These are phyloP conservation scores for Russula ochroleuca DNA, from an alignment of 768 basidiomycete species.

Conservation along the genomic window DNA sequence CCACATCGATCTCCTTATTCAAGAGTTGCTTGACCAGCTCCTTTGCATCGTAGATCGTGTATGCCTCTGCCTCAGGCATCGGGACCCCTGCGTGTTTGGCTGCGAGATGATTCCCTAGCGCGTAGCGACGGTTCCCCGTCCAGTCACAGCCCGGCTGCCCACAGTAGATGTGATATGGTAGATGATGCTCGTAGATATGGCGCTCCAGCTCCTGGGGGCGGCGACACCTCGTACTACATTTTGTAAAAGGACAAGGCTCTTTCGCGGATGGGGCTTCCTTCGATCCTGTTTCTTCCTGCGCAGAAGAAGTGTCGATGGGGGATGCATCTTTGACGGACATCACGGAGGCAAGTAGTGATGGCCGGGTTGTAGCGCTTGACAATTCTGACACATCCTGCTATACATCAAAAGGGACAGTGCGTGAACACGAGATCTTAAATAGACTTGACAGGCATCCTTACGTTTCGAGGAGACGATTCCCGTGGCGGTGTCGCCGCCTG, in stretches of 20 bases:
- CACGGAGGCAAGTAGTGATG: background rate
- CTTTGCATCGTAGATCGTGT: conserved; percentile 7
- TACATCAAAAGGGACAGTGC: background rate
- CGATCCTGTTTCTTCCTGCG: background rate
- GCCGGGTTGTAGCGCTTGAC: background rate
- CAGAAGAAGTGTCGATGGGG: background rate
- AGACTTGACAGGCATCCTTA: background rate
- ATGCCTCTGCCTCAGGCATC: background rate
- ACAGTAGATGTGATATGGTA: background rate
- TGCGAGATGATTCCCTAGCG: background rate
- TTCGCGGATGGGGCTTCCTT: background rate
- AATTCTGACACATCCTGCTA: background rate
- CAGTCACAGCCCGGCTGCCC: too few species aligned
- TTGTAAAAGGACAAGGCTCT: background rate
- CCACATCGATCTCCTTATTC: background rate
- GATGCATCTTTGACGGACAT: background rate
- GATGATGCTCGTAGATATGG: background rate
- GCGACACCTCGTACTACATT: background rate
- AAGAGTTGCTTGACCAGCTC: conserved; percentile 1
- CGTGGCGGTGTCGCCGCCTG: background rate
- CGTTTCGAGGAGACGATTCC: background rate
- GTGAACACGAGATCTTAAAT: background rate
- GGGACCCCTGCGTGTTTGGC: background rate
- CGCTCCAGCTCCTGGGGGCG: conserved; percentile 3
- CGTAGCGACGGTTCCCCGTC: conserved; percentile 4